Conservation (phyloP, 2,329 filamentous ascomycete genomes). For the Penicillium palitans region DNA sequence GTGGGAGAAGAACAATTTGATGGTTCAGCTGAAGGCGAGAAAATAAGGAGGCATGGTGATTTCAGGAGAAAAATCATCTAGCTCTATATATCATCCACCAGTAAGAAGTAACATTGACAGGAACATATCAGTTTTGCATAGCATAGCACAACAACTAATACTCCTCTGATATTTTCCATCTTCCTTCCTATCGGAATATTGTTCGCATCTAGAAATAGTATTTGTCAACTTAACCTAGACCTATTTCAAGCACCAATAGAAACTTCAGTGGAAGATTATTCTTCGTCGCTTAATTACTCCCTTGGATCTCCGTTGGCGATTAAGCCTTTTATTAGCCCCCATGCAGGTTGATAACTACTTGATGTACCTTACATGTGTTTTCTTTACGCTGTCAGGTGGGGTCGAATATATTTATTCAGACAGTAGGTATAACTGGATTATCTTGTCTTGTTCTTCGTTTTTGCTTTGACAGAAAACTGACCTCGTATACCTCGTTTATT, state of each 20-base stretch:
- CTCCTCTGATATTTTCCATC: too few relatives aligned
- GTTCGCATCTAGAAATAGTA: background rate
- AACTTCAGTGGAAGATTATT: background rate
- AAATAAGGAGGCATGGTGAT: background rate
- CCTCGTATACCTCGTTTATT: too few relatives aligned
- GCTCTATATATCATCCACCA: background rate
- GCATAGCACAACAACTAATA: background rate
- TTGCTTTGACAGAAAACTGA: too few relatives aligned
- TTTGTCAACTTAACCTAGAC: too few relatives aligned
- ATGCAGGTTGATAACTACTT: background rate
- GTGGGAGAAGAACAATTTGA: background rate
- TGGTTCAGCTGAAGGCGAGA: background rate
- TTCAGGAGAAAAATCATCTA: background rate
- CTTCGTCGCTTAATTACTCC: background rate
- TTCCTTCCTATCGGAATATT: background rate
- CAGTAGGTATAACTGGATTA: fast-evolving
- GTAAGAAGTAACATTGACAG: background rate
- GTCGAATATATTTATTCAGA: background rate
- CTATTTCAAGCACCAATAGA: background rate
- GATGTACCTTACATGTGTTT: background rate
- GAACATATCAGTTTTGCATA: background rate
- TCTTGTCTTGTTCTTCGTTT: too few relatives aligned
- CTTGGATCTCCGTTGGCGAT: background rate
- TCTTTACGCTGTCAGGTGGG: background rate
- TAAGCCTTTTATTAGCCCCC: background rate